phyloP scores from a whole-genome alignment of 345 rosid genomes.

The Gossypium sturtianum region DNA sequence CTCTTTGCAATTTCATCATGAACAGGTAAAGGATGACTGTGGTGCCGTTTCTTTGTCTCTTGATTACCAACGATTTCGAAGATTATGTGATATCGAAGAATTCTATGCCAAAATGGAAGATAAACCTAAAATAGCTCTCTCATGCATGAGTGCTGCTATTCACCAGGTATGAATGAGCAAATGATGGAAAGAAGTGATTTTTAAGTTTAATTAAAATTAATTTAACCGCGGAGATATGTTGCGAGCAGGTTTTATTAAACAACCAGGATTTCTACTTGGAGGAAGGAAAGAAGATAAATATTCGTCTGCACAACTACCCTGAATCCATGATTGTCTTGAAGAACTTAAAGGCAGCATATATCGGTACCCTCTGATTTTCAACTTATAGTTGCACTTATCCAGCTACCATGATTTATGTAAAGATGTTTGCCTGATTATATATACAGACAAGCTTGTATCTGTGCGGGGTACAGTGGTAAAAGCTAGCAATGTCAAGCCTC shows the following conservation, averaged over 20 bases:
- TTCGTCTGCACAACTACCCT: slow-evolving; percentile 73
- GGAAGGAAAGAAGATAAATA: slow-evolving; percentile 50
- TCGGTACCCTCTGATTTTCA: slow-evolving; percentile 45
- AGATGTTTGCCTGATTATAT: slow-evolving; percentile 14
- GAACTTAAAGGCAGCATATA: slow-evolving; percentile 89
- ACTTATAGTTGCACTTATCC: not conserved
- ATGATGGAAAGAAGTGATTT: not conserved
- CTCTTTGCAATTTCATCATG: not conserved
- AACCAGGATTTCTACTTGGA: slow-evolving; percentile 35
- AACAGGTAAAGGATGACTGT: slow-evolving; percentile 62
- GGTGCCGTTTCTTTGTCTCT: slow-evolving; percentile 49
- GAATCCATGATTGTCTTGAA: slow-evolving; percentile 79
- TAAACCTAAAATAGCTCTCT: slow-evolving; percentile 69
- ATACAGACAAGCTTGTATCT: slow-evolving; percentile 84
- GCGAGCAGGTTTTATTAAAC: slow-evolving; percentile 38
- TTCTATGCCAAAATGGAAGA: slow-evolving; percentile 58
- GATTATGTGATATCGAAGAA: slow-evolving; percentile 40
- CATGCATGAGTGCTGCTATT: slow-evolving; percentile 75
- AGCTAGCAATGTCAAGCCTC: slow-evolving; percentile 83
- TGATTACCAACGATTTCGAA: slow-evolving; percentile 65
- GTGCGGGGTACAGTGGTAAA: slow-evolving; percentile 84
- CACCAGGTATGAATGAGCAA: slow-evolving; percentile 50
- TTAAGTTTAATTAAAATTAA: not conserved
- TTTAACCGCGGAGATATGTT: not conserved
- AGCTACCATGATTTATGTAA: not conserved